phyloP scores from a whole-genome alignment of 495 filamentous ascomycete genomes.

The Lophiotrema nucula region DNA sequence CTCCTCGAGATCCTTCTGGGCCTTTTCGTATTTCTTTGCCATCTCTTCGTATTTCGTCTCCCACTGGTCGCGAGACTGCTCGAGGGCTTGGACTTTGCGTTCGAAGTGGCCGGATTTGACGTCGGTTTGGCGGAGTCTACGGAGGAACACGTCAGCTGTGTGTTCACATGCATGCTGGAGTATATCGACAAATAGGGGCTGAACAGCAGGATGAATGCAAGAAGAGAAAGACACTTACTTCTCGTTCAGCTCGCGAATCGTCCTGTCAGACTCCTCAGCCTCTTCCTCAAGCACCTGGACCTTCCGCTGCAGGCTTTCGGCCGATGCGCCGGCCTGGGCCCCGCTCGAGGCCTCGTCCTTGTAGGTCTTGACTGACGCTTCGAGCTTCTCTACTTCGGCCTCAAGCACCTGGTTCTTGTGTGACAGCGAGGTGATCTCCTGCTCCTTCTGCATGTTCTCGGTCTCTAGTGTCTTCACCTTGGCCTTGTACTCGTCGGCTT shows the following conservation, averaged over 20 bases:
- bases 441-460: constrained; percentile 93
- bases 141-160: constrained; percentile 13
- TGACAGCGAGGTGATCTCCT: constrained; percentile 91
- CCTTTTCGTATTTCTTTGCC: constrained; percentile 75
- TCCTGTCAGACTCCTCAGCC: constrained; percentile 92
- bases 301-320: constrained; percentile 84
- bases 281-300: constrained; percentile 96
- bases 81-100: constrained; percentile 97
- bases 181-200: neutral
- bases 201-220: neutral
- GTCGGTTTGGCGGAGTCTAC: constrained; percentile 94
- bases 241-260: constrained; percentile 92
- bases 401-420: constrained; percentile 93
- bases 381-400: constrained; percentile 84
- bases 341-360: constrained; percentile 76
- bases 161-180: neutral
- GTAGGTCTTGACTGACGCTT: constrained; percentile 68
- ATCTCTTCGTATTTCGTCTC: constrained; percentile 97
- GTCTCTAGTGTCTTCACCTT: constrained; percentile 90
- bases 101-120: constrained; percentile 99
- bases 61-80: constrained; percentile 84
- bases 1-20: constrained; percentile 89
- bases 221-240: constrained; percentile 69
- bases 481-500: constrained; percentile 80
- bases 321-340: constrained; percentile 72